Evolutionary conservation across 2,329 filamentous ascomycete species (phyloP), one percentile per base, ranked within the genome.

Genomic region (Aspergillus viridinutans): DNA sequence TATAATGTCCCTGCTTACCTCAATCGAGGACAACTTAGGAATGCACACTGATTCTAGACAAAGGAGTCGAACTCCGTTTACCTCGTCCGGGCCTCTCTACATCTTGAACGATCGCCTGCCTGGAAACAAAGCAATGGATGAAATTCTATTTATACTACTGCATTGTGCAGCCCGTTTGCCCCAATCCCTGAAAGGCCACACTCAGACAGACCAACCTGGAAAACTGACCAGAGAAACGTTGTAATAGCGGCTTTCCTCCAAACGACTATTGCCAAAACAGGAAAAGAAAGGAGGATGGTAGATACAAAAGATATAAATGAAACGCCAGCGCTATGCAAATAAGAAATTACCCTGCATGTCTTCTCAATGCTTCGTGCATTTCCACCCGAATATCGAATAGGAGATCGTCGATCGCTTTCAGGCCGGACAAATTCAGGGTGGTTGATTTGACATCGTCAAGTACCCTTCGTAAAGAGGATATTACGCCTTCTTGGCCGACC

Each of bases 381-480:
- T 89, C 85, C 61, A 83, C 81, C 71, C 89, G 87, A 62, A 93
- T 84, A 70, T 93, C 88, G 77, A 92, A 90, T 69, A 94, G 80
- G 65, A 90, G 76, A 68, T 92, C 88, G 67, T 94, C 90, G 62
- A 94, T 81, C 69, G 87, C 81, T 58, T 86, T 81, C 53, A 91
- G 83, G 59, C 90, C 85, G 10, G 83, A 79, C 10, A 84, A 80
- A 17, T 85, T 85, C 45, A 95, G 74, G 17, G 82, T 78, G 23
- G 85, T 79, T 28, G 75, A 76, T 54, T 81, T 82, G 57, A 92
- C 78, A 61, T 85, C 81, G 21, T 80, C 78, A 25, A 94, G 72
- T 0, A 88, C 78, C 21, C 75, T 76, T 59, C 75, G 79, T 47
- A 88, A 78, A 40, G 80, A 77, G 58, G 72, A 72, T 59, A 86